phyloP scores from a whole-genome alignment of 805 yeast species.

The Danielozyma ontarioensis region DNA sequence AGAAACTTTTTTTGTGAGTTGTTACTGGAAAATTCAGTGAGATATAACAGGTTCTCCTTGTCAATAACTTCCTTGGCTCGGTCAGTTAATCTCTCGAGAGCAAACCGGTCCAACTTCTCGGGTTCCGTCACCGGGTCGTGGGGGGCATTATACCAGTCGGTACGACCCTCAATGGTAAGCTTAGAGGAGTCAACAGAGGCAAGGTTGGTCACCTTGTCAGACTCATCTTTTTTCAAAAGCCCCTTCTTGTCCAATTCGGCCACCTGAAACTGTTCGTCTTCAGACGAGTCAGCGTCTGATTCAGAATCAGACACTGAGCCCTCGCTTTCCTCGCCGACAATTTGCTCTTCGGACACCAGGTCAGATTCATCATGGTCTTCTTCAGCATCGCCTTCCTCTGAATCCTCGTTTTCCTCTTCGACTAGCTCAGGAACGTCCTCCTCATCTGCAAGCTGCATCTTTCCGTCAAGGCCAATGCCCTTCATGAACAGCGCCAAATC shows the following conservation, averaged over 20 bases:
- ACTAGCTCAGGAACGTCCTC: constrained; percentile 8
- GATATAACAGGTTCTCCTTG: constrained; percentile 64
- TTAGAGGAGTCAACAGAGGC: constrained; percentile 53
- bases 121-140: constrained; percentile 16
- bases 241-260: constrained; percentile 10
- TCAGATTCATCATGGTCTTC: constrained; percentile 14
- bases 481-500: constrained; percentile 63
- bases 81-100: constrained; percentile 54
- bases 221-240: constrained; percentile 6
- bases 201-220: constrained; percentile 30
- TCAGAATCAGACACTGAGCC: constrained; percentile 27
- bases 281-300: constrained; percentile 30
- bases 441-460: constrained; percentile 18
- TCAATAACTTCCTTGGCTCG: constrained; percentile 65
- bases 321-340: constrained; percentile 33
- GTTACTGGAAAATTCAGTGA: constrained; percentile 67
- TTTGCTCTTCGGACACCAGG: constrained; percentile 24
- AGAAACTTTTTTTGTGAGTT: constrained; percentile 83
- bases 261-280: constrained; percentile 14
- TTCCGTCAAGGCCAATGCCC: constrained; percentile 51
- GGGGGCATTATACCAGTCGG: constrained; percentile 74
- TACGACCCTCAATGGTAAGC: constrained; percentile 53
- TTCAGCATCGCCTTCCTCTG: constrained; percentile 9
- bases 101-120: constrained; percentile 45
- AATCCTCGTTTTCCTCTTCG: constrained; percentile 5